Evolutionary conservation across 2,329 filamentous ascomycete species (phyloP).

Genomic region (Stagonosporopsis tanaceti): DNA sequence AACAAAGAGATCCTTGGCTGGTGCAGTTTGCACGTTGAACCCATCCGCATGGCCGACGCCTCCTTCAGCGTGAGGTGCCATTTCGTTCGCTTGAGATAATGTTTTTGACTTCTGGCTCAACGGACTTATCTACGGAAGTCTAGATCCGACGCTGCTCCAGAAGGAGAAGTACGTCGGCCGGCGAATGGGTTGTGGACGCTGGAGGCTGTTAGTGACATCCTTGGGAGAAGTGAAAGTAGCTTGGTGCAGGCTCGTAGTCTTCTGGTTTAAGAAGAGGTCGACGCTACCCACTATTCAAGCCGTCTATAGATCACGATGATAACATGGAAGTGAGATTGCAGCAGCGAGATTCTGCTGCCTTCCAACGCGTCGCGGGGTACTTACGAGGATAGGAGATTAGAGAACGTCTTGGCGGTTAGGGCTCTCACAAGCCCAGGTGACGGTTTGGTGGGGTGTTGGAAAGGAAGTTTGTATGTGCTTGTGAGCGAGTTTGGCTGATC

Average conservation of each 20-base stretch:
- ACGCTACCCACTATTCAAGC: background rate
- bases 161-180: conserved; percentile 90
- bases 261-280: too few species aligned
- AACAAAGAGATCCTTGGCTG: conserved; percentile 73
- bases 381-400: conserved; percentile 97
- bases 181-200: conserved; percentile 96
- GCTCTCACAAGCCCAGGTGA: conserved; percentile 51
- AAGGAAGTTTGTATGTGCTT: conserved; percentile 10
- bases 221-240: too few species aligned
- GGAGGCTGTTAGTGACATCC: conserved; percentile 33
- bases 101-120: conserved; percentile 33
- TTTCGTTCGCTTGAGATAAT: conserved; percentile 57
- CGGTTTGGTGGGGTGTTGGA: conserved; percentile 24
- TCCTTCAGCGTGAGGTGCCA: conserved; percentile 93
- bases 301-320: background rate
- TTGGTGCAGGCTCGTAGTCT: background rate
- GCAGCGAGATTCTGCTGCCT: background rate
- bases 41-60: conserved; percentile 64
- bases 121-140: conserved; percentile 51
- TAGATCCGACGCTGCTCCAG: conserved; percentile 77
- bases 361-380: conserved; percentile 50
- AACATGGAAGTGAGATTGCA: background rate
- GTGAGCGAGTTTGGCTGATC: conserved; percentile 16
- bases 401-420: conserved; percentile 89
- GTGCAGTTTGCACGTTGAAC: conserved; percentile 53